Base-by-base conservation (phyloP, 2,329 filamentous ascomycete species). In the Colletotrichum sp. region DNA sequence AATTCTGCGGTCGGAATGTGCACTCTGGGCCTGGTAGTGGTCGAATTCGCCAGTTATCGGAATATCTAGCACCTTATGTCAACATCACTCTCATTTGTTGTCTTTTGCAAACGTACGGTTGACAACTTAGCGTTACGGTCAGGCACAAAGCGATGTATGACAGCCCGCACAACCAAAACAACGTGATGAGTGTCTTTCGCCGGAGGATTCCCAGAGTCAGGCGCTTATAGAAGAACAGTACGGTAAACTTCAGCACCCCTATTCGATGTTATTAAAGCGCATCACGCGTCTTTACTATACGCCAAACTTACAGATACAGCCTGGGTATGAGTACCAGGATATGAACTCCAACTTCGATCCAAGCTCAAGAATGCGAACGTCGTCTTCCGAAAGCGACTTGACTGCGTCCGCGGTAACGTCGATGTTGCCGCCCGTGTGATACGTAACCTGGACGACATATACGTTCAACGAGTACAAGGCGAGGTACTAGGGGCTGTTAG, bases 231-330 rank as follows among this genome's bases (percentile, higher is more conserved):
- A 82, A 82, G 74, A 79, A 81, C 5, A 82, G 68, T 0, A 81
- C 79, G 8, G 77, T 78, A 52, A 81, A 80, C 72, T 82, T 82
- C 8, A 82, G 30, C 5, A 78, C 72, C 80, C 80, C 81, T 81
- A 26, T 2, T 9, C 2, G 6, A 12, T 8, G 5, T 4, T 2
- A 5, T 76, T 10, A 78, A 68, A 10, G 12, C 3, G 15, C 18
- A 36, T 3, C 39, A 2, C 12, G 16, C 12, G 8, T 8, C 8
- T n/a, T 2, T 2, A 9, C 1, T 2, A 5, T 21, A 4, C 6
- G 8, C 8, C 2, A 6, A 18, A 77, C 78, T 24, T 69, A 81
- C 80, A 82, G 28, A 82, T 81, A 28, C 78, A 78, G 4, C 76
- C 80, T 6, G 78, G 75, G 30, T 82, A 82, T 4, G 79, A 79